phyloP scores from a whole-genome alignment of 2,329 filamentous ascomycete genomes.

The Aspergillus oerlinghausenensis region DNA sequence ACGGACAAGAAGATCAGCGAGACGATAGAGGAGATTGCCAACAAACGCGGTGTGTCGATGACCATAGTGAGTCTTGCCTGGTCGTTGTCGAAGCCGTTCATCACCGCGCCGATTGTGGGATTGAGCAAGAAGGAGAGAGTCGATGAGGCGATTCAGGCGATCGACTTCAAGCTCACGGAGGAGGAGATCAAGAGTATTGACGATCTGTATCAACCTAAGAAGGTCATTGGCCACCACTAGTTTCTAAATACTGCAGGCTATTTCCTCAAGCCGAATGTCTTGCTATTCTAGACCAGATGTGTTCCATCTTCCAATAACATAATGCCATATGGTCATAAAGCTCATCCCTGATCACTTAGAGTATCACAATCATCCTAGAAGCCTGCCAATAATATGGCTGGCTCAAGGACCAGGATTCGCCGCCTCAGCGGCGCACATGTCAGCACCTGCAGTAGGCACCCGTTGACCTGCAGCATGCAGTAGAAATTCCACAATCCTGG shows the following conservation, averaged over 20 bases:
- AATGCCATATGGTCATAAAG: not conserved
- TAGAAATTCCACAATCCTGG: not conserved
- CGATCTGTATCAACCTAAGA: constrained; percentile 19
- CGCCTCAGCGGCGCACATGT: not conserved
- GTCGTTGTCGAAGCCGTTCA: constrained; percentile 38
- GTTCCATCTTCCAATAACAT: not conserved
- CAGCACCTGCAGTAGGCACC: not conserved
- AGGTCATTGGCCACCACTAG: constrained; percentile 13
- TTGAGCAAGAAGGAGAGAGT: constrained; percentile 52
- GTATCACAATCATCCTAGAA: not conserved
- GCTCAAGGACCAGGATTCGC: too few species aligned
- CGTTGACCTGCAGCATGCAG: not conserved
- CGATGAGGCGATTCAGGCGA: constrained; percentile 50
- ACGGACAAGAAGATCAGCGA: constrained; percentile 41
- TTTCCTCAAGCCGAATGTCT: not conserved
- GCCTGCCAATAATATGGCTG: too few species aligned
- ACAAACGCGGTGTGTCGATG: constrained; percentile 54
- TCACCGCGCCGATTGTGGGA: constrained; percentile 27
- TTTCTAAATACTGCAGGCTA: not conserved
- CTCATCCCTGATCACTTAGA: not conserved
- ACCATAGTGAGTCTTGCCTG: constrained; percentile 59
- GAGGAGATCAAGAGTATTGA: constrained; percentile 56
- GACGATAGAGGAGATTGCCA: constrained; percentile 52
- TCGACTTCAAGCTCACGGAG: constrained; percentile 54
- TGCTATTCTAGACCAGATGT: not conserved